Evolutionary conservation across 2,329 filamentous ascomycete genomes (phyloP).

Genomic region (Daldinia eschscholtzii): DNA sequence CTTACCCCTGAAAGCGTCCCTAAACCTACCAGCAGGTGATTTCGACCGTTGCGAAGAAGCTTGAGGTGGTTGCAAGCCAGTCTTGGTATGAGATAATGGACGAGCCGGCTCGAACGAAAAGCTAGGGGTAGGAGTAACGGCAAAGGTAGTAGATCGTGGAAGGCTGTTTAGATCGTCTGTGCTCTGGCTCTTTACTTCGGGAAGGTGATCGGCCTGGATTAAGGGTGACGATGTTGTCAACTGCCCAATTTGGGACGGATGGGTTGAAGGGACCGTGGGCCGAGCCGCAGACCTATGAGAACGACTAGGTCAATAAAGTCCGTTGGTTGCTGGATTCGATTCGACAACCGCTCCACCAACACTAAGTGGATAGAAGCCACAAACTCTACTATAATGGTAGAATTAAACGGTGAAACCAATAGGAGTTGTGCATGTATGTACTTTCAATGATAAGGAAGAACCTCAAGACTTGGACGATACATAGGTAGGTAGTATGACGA

Average conservation of each 20-base stretch:
- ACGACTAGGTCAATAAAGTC: constrained; percentile 37
- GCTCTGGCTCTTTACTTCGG: constrained; percentile 58
- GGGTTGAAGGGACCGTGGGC: constrained; percentile 66
- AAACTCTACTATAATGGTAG: background rate
- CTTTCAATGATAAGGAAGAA: constrained; percentile 1
- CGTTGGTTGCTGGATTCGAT: constrained; percentile 38
- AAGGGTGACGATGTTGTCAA: constrained; percentile 77
- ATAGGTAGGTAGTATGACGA: constrained; percentile 3
- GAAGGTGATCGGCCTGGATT: constrained; percentile 68
- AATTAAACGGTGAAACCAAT: constrained; percentile 23
- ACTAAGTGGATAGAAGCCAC: constrained; percentile 2
- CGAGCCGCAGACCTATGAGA: constrained; percentile 51
- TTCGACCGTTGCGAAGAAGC: constrained; percentile 68
- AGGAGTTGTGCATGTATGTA: constrained; percentile 1
- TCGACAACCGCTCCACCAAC: constrained; percentile 25
- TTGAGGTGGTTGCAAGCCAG: constrained; percentile 58
- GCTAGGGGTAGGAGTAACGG: constrained; percentile 50
- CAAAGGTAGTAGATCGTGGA: constrained; percentile 57
- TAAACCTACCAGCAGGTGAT: constrained; percentile 79
- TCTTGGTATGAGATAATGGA: constrained; percentile 52
- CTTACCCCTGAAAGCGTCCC: constrained; percentile 75
- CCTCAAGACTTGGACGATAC: background rate
- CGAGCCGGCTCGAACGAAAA: constrained; percentile 52
- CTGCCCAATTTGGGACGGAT: constrained; percentile 75
- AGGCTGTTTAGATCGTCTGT: constrained; percentile 46